Evolutionary conservation across 2,329 filamentous ascomycete species (phyloP).

Genomic region (Monosporascus cannonballus): DNA sequence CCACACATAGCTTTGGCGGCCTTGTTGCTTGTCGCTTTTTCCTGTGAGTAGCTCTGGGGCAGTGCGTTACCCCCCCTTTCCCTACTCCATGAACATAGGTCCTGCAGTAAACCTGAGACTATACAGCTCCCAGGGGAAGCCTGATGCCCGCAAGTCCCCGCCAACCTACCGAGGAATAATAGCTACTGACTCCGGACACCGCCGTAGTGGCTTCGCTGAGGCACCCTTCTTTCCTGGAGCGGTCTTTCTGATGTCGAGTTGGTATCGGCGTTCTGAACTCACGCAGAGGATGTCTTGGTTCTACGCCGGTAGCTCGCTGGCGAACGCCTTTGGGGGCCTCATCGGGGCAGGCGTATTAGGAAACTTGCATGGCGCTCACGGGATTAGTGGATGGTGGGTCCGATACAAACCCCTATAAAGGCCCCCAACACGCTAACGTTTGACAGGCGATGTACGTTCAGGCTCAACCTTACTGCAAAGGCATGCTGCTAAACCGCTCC

Average conservation of each 20-base stretch:
- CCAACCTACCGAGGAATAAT: too few relatives aligned
- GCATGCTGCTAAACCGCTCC: background rate
- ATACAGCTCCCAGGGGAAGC: background rate
- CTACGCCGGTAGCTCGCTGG: conserved; percentile 40
- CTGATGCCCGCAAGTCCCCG: too few relatives aligned
- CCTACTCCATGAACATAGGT: too few relatives aligned
- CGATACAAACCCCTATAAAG: background rate
- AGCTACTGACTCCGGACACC: too few relatives aligned
- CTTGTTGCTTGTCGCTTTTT: conserved; percentile 43
- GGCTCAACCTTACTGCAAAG: too few relatives aligned
- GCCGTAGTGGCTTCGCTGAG: conserved; percentile 25
- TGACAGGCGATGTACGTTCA: conserved; percentile 17
- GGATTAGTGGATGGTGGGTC: conserved; percentile 31
- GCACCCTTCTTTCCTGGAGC: conserved; percentile 47
- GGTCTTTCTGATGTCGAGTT: conserved; percentile 39
- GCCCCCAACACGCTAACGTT: background rate
- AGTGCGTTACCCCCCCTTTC: too few relatives aligned
- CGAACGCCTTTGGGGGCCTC: conserved; percentile 46
- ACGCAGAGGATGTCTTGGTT: conserved; percentile 40
- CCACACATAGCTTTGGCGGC: conserved; percentile 33
- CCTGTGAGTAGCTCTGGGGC: background rate
- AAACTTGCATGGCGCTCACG: conserved; percentile 30
- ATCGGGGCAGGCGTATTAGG: conserved; percentile 43
- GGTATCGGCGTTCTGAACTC: conserved; percentile 38
- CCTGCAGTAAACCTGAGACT: background rate